Evolutionary conservation across 2,329 filamentous ascomycete species (phyloP).

Genomic region (Leptographium procerum): DNA sequence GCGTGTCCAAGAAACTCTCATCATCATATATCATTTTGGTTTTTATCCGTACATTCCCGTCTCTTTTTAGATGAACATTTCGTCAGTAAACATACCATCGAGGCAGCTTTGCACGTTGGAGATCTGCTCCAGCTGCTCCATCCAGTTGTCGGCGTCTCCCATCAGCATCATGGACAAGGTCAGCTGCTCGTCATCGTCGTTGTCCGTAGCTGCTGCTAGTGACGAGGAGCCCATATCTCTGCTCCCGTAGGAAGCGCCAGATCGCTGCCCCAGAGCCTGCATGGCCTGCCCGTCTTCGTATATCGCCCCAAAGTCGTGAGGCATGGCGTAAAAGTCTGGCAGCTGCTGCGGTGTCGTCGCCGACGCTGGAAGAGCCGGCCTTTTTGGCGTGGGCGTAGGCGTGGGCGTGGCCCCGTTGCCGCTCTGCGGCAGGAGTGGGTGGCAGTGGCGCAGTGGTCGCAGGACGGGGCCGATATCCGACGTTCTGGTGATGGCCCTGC

Average conservation of each 20-base stretch:
- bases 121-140: neutral
- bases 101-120: neutral
- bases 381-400: too few relatives aligned
- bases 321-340: too few relatives aligned
- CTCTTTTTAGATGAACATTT: neutral
- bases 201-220: neutral
- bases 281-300: too few relatives aligned
- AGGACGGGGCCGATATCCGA: neutral
- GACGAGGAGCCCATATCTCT: too few relatives aligned
- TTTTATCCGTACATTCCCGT: too few relatives aligned
- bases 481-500: neutral
- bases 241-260: too few relatives aligned
- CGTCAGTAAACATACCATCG: neutral
- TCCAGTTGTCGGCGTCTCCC: neutral
- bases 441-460: slow-evolving; percentile 4
- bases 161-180: neutral
- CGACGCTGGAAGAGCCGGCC: neutral
- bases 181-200: neutral
- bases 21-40: too few relatives aligned
- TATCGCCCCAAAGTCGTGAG: too few relatives aligned
- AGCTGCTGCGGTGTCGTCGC: neutral
- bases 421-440: neutral
- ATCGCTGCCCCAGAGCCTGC: too few relatives aligned
- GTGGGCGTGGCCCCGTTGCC: neutral
- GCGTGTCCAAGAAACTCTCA: too few relatives aligned